Base-by-base conservation (phyloP, 805 yeast genomes). In the Cyberlindnera sargentensis region DNA sequence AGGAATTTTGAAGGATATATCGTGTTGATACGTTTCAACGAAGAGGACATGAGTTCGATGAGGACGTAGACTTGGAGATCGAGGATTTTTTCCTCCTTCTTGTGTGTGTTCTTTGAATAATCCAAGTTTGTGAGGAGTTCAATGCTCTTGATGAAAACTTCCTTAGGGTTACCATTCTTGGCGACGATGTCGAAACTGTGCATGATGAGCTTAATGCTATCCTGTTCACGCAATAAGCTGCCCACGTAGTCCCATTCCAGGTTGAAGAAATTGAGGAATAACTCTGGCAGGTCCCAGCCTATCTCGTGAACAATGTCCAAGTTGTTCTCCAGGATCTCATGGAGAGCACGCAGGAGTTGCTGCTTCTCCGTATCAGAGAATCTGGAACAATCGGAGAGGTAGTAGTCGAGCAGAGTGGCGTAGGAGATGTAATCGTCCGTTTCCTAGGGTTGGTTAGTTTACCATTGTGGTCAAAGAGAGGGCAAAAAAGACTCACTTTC, bases 221-320 rank as follows among this genome's bases (percentile, higher is more conserved):
- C 45, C 2, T 51, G 33, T 5, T 48, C 50, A 47, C 55, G 58
- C 7, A 45, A 53, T 35, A 71, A 61, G 45, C 70, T 59, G 40
- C 74, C 71, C n/a, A 70, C 60, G 51, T 65, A 44, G 57, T 65
- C 47, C 66, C 78, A 53, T 10, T 62, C 63, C 6, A 56, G 42
- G 26, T 66, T 66, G n/a, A 82, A 58, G 58, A 72, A 84, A 8
- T 70, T 68, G 37, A 87, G 55, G 6, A 90, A 51, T 40, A 85
- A 63, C 30, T 72, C 73, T 1, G 96, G 96, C n/a, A 90, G 58
- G 61, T 90, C 97, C 97, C 97, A 90, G 2, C 95, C 95, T 47
- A 89, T 78, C 51, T 82, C 84, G 36, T 73, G 69, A 0, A 80
- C 67, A 29, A 87, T 62, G 8, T 71, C 72, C 15, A 70, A 67